Conservation (phyloP, 257 asterid species). For the Thymus quinquecostatus region DNA sequence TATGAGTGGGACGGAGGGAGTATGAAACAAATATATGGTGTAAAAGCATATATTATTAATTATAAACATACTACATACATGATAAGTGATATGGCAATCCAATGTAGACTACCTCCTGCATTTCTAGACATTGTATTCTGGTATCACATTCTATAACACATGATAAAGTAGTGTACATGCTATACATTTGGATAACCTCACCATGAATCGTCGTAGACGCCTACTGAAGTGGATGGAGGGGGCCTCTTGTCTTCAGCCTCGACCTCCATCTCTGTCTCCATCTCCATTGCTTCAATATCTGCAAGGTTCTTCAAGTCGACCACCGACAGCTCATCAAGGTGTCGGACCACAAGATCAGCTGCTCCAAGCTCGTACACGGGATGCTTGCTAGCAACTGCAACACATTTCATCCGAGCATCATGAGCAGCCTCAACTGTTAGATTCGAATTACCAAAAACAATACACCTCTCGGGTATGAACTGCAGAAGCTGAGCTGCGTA, state of each 20-base stretch:
- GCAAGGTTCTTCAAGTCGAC: slow-evolving; percentile 89
- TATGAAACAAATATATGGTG: neutral
- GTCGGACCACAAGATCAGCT: slow-evolving; percentile 80
- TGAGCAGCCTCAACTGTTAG: slow-evolving; percentile 95
- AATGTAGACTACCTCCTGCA: slow-evolving; percentile 32
- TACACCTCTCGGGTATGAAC: slow-evolving; percentile 82
- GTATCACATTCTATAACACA: slow-evolving; percentile 38
- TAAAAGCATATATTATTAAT: slow-evolving; percentile 29
- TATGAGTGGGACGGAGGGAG: too few species aligned
- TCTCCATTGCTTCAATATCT: slow-evolving; percentile 71
- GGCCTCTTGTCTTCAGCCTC: slow-evolving; percentile 61
- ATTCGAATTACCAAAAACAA: slow-evolving; percentile 93
- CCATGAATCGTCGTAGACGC: slow-evolving; percentile 72
- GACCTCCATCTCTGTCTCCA: slow-evolving; percentile 80
- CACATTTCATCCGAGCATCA: slow-evolving; percentile 94
- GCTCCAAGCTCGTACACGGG: slow-evolving; percentile 89
- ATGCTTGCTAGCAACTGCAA: slow-evolving; percentile 91
- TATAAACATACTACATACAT: slow-evolving; percentile 35
- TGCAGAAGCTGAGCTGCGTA: slow-evolving; percentile 85
- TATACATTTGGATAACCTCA: slow-evolving; percentile 57
- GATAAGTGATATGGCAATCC: slow-evolving; percentile 34
- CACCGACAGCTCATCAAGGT: slow-evolving; percentile 81
- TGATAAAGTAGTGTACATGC: slow-evolving; percentile 25
- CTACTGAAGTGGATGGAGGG: slow-evolving; percentile 53
- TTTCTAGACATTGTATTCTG: slow-evolving; percentile 9